Percentiles rank a stretch among this genome's conserved stretches.
Evolutionary conservation across 805 yeast genomes (phyloP).

Genomic region (Schizosaccharomyces octosporus): DNA sequence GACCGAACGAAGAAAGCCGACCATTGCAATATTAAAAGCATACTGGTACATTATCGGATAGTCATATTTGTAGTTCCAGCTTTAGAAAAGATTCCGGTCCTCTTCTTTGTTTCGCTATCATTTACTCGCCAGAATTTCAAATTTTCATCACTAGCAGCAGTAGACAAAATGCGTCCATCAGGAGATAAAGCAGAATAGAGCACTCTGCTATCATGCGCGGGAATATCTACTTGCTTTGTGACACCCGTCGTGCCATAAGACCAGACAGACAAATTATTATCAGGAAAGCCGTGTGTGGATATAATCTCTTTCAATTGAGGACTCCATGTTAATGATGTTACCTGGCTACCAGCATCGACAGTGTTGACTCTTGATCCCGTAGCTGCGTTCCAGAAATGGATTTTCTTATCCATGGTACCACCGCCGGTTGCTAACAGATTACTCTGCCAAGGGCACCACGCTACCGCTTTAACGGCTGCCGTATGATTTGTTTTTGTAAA

Average conservation of each 20-base stretch:
- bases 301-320: conserved; percentile 37
- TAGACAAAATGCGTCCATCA: conserved; percentile 71
- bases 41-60: conserved; percentile 17
- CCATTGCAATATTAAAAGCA: neutral
- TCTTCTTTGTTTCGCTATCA: conserved; percentile 24
- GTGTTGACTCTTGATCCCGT: conserved; percentile 71
- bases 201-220: conserved; percentile 79
- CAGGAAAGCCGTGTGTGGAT: conserved; percentile 84
- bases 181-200: conserved; percentile 67
- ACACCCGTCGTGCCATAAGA: conserved; percentile 44
- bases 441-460: conserved; percentile 78
- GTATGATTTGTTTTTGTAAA: conserved; percentile 57
- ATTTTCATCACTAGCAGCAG: conserved; percentile 90
- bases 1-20: too few species aligned
- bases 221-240: conserved; percentile 70
- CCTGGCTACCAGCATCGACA: conserved; percentile 80
- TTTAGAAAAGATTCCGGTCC: conserved; percentile 16
- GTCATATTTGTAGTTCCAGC: conserved; percentile 18
- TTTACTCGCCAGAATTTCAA: conserved; percentile 83
- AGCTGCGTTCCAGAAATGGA: conserved; percentile 86
- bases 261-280: conserved; percentile 59
- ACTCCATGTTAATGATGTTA: conserved; percentile 86
- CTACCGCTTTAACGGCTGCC: conserved; percentile 85
- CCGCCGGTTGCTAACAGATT: conserved; percentile 89
- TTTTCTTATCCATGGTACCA: conserved; percentile 68